Percentiles rank a stretch among this genome's conserved stretches.
phyloP scores from a whole-genome alignment of 805 yeast genomes.

The Ogataea paradorogensis region DNA sequence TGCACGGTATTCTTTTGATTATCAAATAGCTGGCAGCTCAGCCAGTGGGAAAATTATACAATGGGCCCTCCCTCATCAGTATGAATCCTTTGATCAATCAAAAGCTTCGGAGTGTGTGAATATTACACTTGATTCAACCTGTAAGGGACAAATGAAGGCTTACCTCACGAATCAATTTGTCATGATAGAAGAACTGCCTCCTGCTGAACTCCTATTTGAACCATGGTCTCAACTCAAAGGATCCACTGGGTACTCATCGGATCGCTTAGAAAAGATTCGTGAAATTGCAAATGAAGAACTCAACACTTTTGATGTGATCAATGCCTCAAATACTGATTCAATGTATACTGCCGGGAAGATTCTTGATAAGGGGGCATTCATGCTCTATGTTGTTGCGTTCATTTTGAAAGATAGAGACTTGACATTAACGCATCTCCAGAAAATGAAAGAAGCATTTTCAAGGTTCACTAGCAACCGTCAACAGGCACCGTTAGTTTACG shows the following conservation, averaged over 20 bases:
- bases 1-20: conserved; percentile 42
- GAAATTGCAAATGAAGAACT: conserved; percentile 52
- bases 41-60: conserved; percentile 31
- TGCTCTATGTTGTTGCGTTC: conserved; percentile 68
- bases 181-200: conserved; percentile 31
- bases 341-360: conserved; percentile 90
- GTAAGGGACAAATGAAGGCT: conserved; percentile 52
- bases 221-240: conserved; percentile 57
- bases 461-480: conserved; percentile 71
- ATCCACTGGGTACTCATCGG: conserved; percentile 34
- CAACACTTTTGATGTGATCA: conserved; percentile 48
- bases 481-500: conserved; percentile 71
- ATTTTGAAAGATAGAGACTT: conserved; percentile 55
- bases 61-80: conserved; percentile 56
- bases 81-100: conserved; percentile 33
- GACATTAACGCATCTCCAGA: conserved; percentile 50
- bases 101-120: conserved; percentile 24
- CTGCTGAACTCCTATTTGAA: conserved; percentile 39
- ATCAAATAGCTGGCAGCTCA: conserved; percentile 30
- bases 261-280: conserved; percentile 39
- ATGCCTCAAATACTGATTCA: conserved; percentile 67
- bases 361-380: conserved; percentile 86
- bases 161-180: conserved; percentile 35
- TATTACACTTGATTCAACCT: conserved; percentile 46
- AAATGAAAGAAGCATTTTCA: conserved; percentile 64